Evolutionary conservation across 2,329 filamentous ascomycete genomes (phyloP).

Genomic region (Curvularia sp.): DNA sequence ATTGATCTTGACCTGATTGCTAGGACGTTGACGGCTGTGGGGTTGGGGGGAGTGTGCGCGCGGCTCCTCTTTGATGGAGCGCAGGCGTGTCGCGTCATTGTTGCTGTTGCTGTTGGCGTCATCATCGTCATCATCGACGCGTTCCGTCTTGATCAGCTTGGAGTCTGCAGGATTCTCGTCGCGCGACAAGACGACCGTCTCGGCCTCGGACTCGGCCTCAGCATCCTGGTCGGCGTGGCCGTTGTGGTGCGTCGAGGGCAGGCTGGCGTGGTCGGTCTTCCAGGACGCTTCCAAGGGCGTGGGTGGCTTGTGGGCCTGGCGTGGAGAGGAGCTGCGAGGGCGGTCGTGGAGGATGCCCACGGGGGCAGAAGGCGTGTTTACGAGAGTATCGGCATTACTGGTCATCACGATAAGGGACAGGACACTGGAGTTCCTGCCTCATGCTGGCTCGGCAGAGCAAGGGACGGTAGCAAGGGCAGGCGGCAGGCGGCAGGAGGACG

Average conservation of each 20-base stretch:
- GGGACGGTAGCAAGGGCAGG: slow-evolving; percentile 23
- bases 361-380: slow-evolving; percentile 39
- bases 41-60: slow-evolving; percentile 33
- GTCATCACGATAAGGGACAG: slow-evolving; percentile 51
- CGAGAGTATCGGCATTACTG: slow-evolving; percentile 49
- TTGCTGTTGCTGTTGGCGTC: slow-evolving; percentile 31
- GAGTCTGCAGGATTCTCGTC: slow-evolving; percentile 52
- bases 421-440: slow-evolving; percentile 50
- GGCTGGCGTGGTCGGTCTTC: background rate
- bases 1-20: slow-evolving; percentile 38
- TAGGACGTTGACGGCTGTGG: slow-evolving; percentile 38
- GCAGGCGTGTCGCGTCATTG: slow-evolving; percentile 32
- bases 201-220: slow-evolving; percentile 58
- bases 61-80: slow-evolving; percentile 40
- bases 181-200: slow-evolving; percentile 57
- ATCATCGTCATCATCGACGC: slow-evolving; percentile 45
- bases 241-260: slow-evolving; percentile 20
- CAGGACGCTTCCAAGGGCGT: background rate
- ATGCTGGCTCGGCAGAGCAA: slow-evolving; percentile 46
- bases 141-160: slow-evolving; percentile 52
- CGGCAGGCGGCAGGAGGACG: slow-evolving; percentile 33
- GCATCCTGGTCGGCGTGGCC: slow-evolving; percentile 45
- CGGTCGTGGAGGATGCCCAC: slow-evolving; percentile 21
- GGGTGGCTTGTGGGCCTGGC: slow-evolving; percentile 21
- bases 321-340: slow-evolving; percentile 23